Base-by-base conservation (phyloP, 2,329 filamentous ascomycete genomes). In the Apiospora malaysiana region DNA sequence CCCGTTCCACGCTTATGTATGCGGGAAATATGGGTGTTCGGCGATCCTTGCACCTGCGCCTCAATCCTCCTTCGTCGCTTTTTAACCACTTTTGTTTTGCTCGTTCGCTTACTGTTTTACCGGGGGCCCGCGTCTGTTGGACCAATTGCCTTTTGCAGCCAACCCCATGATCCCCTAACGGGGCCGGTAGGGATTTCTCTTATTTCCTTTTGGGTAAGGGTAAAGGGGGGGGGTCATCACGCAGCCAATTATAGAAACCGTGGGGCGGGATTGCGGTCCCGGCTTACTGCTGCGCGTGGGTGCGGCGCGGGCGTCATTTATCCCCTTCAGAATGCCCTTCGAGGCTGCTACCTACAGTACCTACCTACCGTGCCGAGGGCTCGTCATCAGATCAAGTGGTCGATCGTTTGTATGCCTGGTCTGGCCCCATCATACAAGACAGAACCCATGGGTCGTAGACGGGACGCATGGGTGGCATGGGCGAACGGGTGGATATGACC, bases 201-300 rank as follows among this genome's bases (percentile, higher is more conserved):
- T 10, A 2, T 6, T 42, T 14, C 40, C 40, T 42, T 42, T 42
- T 42, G 8, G 8, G 40, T 10, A 2, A 42, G 12, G n/a, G n/a
- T n/a, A n/a, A n/a, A n/a, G n/a, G n/a, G n/a, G 40, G 40, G 40
- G 40, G 25, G 9, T 56, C 32, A 6, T 32, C 32, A 4, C 32
- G 49, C 16, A 21, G 56, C 56, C 56, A 63, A 63, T 63, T 63
- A 63, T 63, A 63, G 56, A 63, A 63, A 63, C 27, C 56, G 32
- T 63, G 56, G 56, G 56, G 56, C 56, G 32, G 10, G 32, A 40
- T 40, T 63, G 27, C 56, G 32, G 21, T 45, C 42, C 42, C 42
- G 42, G 42, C 4, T 16, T 45, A 45, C 42, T 45, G 42, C 42
- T 42, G 40, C 40, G n/a, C n/a, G n/a, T n/a, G n/a, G 40, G 40